Evolutionary conservation across 306 rosid species (phyloP).

Genomic region (Gastrolobium bilobum): DNA sequence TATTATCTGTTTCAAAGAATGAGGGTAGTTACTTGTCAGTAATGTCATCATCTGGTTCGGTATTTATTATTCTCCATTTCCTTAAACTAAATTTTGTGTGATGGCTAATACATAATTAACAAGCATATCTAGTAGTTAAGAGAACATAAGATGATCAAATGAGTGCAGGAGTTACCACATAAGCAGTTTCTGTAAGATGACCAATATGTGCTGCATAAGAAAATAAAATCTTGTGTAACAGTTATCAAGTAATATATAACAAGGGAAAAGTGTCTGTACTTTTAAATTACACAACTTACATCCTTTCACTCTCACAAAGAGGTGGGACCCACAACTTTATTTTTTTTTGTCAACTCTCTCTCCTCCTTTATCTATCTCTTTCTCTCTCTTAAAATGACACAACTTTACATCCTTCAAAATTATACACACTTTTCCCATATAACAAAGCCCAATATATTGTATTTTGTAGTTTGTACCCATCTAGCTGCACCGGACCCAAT

Average conservation of each 20-base stretch:
- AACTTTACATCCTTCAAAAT: no score
- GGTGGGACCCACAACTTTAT: no score
- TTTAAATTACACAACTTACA: no score
- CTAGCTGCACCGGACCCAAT: no score
- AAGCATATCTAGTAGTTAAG: background rate
- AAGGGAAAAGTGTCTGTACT: no score
- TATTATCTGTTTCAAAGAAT: background rate
- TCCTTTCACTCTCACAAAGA: no score
- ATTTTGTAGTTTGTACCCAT: no score
- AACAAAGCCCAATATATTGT: no score
- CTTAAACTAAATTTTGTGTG: background rate
- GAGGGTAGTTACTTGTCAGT: background rate
- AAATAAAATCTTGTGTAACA: background rate
- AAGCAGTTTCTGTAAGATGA: background rate
- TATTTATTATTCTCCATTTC: background rate
- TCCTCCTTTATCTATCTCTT: no score
- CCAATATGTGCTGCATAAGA: background rate
- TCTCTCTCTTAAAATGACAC: no score
- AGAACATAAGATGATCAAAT: background rate
- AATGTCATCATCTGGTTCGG: background rate
- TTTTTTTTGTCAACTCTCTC: no score
- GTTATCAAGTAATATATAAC: background rate
- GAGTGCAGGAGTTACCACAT: background rate
- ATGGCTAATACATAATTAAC: background rate
- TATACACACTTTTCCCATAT: no score